Base-by-base conservation (phyloP, 805 yeast species). In the Candida piceae region DNA sequence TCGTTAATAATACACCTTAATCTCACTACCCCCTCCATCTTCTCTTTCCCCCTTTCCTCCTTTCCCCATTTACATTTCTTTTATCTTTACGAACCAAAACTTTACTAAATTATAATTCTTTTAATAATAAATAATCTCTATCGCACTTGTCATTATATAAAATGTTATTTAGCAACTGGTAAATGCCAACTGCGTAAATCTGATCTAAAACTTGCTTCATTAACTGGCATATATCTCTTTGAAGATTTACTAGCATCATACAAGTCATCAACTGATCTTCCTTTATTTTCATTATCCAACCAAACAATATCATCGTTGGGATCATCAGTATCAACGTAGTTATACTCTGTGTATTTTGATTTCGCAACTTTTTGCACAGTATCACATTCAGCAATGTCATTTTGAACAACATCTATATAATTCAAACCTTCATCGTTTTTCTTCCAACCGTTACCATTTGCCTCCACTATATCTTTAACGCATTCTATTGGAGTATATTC, bases 401-500 rank as follows among this genome's bases (percentile, higher is more conserved):
- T 38, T 18, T 45, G 51, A 11, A 57, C 26, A 11, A 66, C 45
- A 40, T 69, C 76, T 16, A 69, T 57, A 36, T 63, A 51, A 21
- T 62, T 57, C 7, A 57, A 44, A 1, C 76, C 75, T 36, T 67
- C 71, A 29, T 67, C 71, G 38, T 70, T 67, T 35, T 60, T 62
- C 20, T 71, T 74, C 80, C 80, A 80, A 3, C 87, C 93, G 35
- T 75, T 73, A 1, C 85, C 84, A 21, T 84, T 83, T 29, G 46
- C 41, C 20, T 73, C 69, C 39, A 85, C 72, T 2, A 89, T 82
- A 57, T 86, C 94, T 22, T 78, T 77, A 9, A 88, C 69, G 44
- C 89, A 76, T 40, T 80, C 84, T 34, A 72, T 70, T 0, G 96
- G 90, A 10, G 79, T 66, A 55, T 68, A 66, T 62, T 84, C 75